Percentiles rank a stretch among this genome's conserved stretches.
Evolutionary conservation across 345 rosid genomes (phyloP).

Genomic region (Citrus australasica): DNA sequence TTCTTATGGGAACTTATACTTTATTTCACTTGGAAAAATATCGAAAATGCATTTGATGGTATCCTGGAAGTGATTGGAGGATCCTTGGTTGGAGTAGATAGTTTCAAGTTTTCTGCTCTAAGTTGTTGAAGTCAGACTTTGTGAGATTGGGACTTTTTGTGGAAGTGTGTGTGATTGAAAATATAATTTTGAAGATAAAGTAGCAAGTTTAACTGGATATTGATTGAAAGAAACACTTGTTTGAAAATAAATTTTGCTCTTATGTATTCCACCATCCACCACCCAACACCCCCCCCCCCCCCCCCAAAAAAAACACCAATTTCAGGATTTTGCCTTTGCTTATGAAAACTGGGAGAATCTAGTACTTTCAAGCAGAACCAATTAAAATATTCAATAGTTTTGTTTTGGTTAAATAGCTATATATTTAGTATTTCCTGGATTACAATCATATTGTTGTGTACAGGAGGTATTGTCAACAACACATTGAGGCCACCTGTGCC

Average conservation of each 20-base stretch:
- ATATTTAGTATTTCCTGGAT: background rate
- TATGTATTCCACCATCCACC: background rate
- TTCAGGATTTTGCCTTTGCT: background rate
- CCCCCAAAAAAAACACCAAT: too few relatives aligned
- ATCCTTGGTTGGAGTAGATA: background rate
- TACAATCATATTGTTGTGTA: background rate
- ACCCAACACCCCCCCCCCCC: too few relatives aligned
- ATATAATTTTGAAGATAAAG: background rate
- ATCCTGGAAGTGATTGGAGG: background rate
- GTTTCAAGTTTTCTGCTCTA: background rate
- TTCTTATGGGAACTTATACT: background rate
- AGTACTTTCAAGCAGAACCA: background rate
- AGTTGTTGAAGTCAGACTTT: background rate
- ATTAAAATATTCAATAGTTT: background rate
- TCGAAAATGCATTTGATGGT: background rate
- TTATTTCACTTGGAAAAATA: background rate
- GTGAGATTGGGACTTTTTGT: background rate
- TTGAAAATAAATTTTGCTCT: background rate
- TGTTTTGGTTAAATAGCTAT: background rate
- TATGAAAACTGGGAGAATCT: background rate
- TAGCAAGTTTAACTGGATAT: background rate
- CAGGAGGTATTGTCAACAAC: slow-evolving; percentile 87
- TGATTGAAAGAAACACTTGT: background rate
- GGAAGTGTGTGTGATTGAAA: too few relatives aligned
- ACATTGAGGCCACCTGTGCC: slow-evolving; percentile 77